phyloP scores from a whole-genome alignment of 106 monocot genomes.

The Chionographis japonica region DNA sequence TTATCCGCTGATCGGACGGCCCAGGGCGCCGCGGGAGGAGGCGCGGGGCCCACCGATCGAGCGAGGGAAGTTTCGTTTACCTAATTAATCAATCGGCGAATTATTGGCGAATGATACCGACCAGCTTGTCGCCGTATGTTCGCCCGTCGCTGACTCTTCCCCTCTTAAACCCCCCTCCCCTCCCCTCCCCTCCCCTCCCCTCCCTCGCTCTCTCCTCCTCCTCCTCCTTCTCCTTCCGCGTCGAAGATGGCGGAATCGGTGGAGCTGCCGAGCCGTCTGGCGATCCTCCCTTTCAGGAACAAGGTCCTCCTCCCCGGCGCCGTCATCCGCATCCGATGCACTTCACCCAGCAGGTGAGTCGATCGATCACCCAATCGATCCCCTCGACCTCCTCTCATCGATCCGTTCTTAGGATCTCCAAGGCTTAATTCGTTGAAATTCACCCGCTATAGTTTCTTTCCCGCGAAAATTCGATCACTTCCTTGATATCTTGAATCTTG shows the following conservation, averaged over 20 bases:
- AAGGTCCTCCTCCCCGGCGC: constrained; percentile 95
- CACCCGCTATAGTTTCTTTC: not conserved
- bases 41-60: no score
- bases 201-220: constrained; percentile 1
- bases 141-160: no score
- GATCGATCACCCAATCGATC: not conserved
- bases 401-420: not conserved
- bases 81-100: no score
- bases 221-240: not conserved
- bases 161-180: not conserved
- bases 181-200: constrained; percentile 2
- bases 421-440: not conserved
- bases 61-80: no score
- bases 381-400: not conserved
- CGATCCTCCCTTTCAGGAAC: constrained; percentile 95
- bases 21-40: no score
- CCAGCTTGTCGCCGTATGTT: no score
- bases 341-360: constrained; percentile 73
- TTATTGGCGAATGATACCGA: no score
- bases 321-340: constrained; percentile 94
- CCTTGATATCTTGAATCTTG: not conserved
- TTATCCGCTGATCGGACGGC: no score
- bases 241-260: constrained; percentile 67
- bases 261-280: constrained; percentile 87
- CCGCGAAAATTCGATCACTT: not conserved